Evolutionary conservation across 1,284 basidiomycete genomes (phyloP).

Genomic region (Trichosporon asahii): DNA sequence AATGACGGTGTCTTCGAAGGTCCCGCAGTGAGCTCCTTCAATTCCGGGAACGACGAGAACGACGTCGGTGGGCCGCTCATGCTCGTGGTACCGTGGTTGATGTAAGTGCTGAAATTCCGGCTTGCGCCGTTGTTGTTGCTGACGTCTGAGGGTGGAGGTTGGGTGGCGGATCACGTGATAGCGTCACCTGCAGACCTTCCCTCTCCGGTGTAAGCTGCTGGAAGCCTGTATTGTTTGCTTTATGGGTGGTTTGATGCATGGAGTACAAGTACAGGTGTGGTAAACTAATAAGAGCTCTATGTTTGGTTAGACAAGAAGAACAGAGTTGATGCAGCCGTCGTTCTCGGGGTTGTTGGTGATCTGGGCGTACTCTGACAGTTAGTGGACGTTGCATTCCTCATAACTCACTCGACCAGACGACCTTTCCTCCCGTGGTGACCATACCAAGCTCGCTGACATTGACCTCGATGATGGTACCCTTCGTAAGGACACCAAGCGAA

Average conservation of each 20-base stretch:
- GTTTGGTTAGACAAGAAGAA: slow-evolving; percentile 58
- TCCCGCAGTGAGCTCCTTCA: slow-evolving; percentile 2
- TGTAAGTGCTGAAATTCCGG: background rate
- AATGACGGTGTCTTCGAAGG: slow-evolving; percentile 13
- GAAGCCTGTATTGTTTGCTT: background rate
- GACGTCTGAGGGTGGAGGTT: background rate
- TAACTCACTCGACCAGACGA: slow-evolving; percentile 59
- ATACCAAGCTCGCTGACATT: slow-evolving; percentile 96
- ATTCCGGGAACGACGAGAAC: slow-evolving; percentile 23
- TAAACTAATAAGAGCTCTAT: slow-evolving; percentile 3
- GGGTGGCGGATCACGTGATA: slow-evolving; percentile 8
- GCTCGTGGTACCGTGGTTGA: background rate
- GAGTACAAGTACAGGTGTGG: slow-evolving; percentile 7
- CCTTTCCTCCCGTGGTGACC: slow-evolving; percentile 98
- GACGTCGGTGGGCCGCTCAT: slow-evolving; percentile 20
- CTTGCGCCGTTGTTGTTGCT: background rate
- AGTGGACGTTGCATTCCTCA: slow-evolving; percentile 46
- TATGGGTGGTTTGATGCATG: slow-evolving; percentile 6
- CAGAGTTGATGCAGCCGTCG: slow-evolving; percentile 93
- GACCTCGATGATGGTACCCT: slow-evolving; percentile 97
- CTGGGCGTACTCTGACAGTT: slow-evolving; percentile 85
- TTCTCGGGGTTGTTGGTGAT: slow-evolving; percentile 95
- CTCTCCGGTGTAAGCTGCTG: background rate
- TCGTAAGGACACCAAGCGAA: slow-evolving; percentile 85
- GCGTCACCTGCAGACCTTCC: background rate